Conservation (phyloP, 202 grass and related monocot species). For the Elaeis oleifera region DNA sequence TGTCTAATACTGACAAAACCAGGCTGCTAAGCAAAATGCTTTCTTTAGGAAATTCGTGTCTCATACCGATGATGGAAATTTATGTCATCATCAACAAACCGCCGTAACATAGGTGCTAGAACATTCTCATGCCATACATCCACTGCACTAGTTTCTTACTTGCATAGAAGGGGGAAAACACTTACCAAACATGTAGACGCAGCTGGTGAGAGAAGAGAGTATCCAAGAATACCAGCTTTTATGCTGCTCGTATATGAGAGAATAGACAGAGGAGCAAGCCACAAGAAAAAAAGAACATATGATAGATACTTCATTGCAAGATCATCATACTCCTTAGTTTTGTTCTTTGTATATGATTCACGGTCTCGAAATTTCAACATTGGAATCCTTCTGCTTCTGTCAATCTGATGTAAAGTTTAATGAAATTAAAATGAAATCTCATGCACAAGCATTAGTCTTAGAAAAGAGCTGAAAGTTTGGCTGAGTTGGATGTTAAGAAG, state of each 20-base stretch:
- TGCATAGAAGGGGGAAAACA: background rate
- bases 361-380: conserved; percentile 75
- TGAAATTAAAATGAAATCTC: background rate
- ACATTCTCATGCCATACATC: background rate
- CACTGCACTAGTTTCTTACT: background rate
- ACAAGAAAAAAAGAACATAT: conserved; percentile 82
- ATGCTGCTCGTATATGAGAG: conserved; percentile 82
- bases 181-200: conserved; percentile 99
- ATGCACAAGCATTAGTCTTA: too few relatives aligned
- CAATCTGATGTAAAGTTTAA: conserved; percentile 51
- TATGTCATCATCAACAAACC: too few relatives aligned
- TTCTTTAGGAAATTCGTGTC: too few relatives aligned
- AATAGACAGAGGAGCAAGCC: conserved; percentile 68
- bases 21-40: too few relatives aligned
- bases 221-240: conserved; percentile 99
- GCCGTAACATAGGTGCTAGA: too few relatives aligned
- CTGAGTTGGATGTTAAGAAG: too few relatives aligned
- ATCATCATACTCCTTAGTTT: conserved; percentile 98
- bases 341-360: conserved; percentile 95
- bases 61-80: too few relatives aligned
- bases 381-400: conserved; percentile 84
- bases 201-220: conserved; percentile 95
- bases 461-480: too few relatives aligned
- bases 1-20: too few relatives aligned
- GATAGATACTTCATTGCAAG: conserved; percentile 94